A percentile compares a stretch with the other conserved stretches of the same genome.
phyloP scores from a whole-genome alignment of 768 basidiomycete genomes.

The Termitomyces sp. region DNA sequence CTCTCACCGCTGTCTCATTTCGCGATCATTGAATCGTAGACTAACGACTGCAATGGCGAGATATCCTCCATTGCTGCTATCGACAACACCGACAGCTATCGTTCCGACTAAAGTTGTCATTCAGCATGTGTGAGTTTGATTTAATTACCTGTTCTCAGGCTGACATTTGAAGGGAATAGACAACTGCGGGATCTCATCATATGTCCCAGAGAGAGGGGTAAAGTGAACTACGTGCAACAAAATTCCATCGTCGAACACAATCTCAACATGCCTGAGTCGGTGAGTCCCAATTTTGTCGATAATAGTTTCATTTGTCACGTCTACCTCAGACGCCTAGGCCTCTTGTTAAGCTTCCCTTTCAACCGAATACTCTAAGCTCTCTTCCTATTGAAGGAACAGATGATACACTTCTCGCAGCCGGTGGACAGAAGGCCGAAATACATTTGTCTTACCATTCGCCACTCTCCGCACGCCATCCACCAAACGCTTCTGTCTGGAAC shows the following conservation, averaged over 20 bases:
- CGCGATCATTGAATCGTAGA: constrained; percentile 5
- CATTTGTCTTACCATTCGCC: constrained; percentile 49
- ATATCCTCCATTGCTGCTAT: constrained; percentile 38
- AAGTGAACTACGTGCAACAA: constrained; percentile 57
- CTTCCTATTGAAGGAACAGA: constrained; percentile 45
- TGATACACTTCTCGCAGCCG: constrained; percentile 66
- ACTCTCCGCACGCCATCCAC: constrained; percentile 21
- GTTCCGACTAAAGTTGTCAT: constrained; percentile 45
- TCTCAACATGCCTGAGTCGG: constrained; percentile 39
- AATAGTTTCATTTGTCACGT: constrained; percentile 9
- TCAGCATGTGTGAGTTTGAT: constrained; percentile 52
- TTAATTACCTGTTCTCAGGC: neutral
- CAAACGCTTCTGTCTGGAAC: constrained; percentile 43
- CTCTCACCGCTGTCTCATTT: constrained; percentile 2
- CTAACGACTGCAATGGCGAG: constrained; percentile 40
- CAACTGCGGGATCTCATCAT: constrained; percentile 78
- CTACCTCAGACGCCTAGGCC: constrained; percentile 34
- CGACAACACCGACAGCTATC: constrained; percentile 35
- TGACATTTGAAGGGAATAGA: constrained; percentile 26
- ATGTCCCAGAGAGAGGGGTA: constrained; percentile 61
- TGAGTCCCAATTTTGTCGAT: constrained; percentile 24
- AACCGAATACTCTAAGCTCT: constrained; percentile 59
- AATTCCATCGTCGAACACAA: constrained; percentile 58
- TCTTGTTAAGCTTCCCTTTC: constrained; percentile 51
- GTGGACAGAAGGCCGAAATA: constrained; percentile 70